Evolutionary conservation across 2,329 filamentous ascomycete genomes (phyloP), one percentile per base, ranked within the genome.

Genomic region (Lomentospora prolificans): DNA sequence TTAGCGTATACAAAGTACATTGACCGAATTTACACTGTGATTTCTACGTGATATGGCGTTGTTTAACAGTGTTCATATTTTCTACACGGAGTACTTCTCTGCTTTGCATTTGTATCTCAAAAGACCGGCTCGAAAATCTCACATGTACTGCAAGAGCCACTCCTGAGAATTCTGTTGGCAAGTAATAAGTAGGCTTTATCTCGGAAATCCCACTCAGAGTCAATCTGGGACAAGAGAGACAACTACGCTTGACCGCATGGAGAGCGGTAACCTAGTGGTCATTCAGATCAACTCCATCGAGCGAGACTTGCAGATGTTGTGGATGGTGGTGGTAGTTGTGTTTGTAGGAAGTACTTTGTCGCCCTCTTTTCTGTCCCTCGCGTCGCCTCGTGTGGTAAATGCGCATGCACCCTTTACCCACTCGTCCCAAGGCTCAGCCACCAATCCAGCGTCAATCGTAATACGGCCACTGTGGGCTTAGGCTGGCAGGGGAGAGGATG

Each of bases 371-470:
- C 30, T 6, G 12, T 33, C 12, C n/a, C n/a, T 33, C 30, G 30
- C 30, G 30, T 33, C 30, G 22, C 48, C 19, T 17, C 27, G 19
- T 9, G 14, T 46, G 14, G 41, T 17, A 24, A 46, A n/a, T 46
- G 5, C n/a, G 6, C 14, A 30, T 51, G 50, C 28, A 51, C 50
- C 22, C 25, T 51, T 51, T 33, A 33, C 50, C 48, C 50, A 51
- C 41, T 8, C n/a, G 19, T 50, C 22, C 22, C 14, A 9, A 31
- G n/a, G 30, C 50, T 52, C 50, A 52, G 50, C 50, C 50, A 52
- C 50, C 28, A 52, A 52, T 52, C 50, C 50, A 36, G 48, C 48
- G 50, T 52, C 50, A 52, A 52, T 52, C 50, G 50, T 33, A 33
- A 52, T 33, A 52, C 27, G 50, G 31, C 27, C 30, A 5, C 7